Base-by-base conservation (phyloP, 1,284 basidiomycete genomes). In the Sporisorium graminicola region DNA sequence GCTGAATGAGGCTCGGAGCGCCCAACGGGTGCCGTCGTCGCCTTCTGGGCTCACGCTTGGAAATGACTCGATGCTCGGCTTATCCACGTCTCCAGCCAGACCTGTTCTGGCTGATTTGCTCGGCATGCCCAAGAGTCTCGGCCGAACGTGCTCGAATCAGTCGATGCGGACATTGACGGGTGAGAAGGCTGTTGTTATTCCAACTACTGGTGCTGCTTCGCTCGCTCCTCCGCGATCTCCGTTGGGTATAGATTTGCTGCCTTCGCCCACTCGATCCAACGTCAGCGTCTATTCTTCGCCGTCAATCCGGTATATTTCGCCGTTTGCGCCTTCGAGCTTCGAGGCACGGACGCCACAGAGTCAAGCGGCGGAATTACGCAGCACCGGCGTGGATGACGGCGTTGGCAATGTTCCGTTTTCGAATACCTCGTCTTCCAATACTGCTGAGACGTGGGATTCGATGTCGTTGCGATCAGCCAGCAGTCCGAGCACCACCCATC, bases 271-370 rank as follows among this genome's bases (percentile, higher is more conserved):
- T 8, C 59, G 68, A 13, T 75, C 73, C 31, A 71, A 58, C 49
- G 33, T 57, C 33, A 71, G 73, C 44, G 42, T 16, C 16, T n/a
- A 55, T 29, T 56, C 67, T 22, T 75, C 73, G 60, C 67, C 67
- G 0, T 75, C 73, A 12, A 70, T 75, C 29, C 67, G 68, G 20
- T 75, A 75, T 52, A 75, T 75, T 37, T 46, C 73, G 16, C 73
- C 73, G 0, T 71, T 50, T 42, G 59, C 68, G 5, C 31, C 67
- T 22, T 51, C 64, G 3, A 35, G 47, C 12, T 65, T 65, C 20
- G 71, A 69, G 22, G 44, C 49, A 5, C 50, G 67, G 5, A 47
- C 52, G 29, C 67, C 27, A 18, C 51, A 52, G 33, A 70, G 35
- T 24, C 10, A 13, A 0, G 18, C 40, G 24, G 33, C 47, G 27